A percentile compares a stretch with the other conserved stretches of the same genome.
Evolutionary conservation across 1,284 basidiomycete genomes (phyloP).

Genomic region (Marasmius tenuissimus): DNA sequence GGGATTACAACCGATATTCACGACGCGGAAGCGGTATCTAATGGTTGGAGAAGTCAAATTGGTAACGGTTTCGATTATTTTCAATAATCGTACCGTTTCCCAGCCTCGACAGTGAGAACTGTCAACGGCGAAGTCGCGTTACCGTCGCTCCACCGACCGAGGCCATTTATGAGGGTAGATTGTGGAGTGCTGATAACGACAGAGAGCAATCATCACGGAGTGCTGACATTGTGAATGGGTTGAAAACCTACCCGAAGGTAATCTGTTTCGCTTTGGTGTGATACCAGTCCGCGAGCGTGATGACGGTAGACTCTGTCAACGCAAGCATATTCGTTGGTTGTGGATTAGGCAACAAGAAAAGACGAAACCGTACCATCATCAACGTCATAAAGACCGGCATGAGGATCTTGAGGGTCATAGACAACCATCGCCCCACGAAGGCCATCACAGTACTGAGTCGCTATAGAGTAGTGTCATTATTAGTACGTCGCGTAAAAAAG

Average conservation of each 20-base stretch:
- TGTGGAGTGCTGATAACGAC: slow-evolving; percentile 25
- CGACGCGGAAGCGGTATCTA: slow-evolving; percentile 38
- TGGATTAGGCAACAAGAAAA: neutral
- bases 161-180: slow-evolving; percentile 45
- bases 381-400: slow-evolving; percentile 39
- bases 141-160: slow-evolving; percentile 24
- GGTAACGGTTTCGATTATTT: neutral
- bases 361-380: slow-evolving; percentile 36
- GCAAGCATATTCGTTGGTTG: neutral
- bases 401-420: slow-evolving; percentile 47
- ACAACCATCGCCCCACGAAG: slow-evolving; percentile 46
- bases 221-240: neutral
- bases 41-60: neutral
- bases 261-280: slow-evolving; percentile 14
- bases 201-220: neutral
- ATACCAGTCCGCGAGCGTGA: slow-evolving; percentile 34
- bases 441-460: slow-evolving; percentile 41
- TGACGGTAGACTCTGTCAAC: slow-evolving; percentile 24
- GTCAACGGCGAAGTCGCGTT: slow-evolving; percentile 17
- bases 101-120: slow-evolving; percentile 27
- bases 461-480: slow-evolving; percentile 8
- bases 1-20: slow-evolving; percentile 45
- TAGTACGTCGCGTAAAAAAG: neutral
- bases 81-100: slow-evolving; percentile 11
- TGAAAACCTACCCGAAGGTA: neutral